Percentiles rank a stretch among this genome's conserved stretches.
phyloP scores from a whole-genome alignment of 306 rosid species.

The Medicago ruthenica region DNA sequence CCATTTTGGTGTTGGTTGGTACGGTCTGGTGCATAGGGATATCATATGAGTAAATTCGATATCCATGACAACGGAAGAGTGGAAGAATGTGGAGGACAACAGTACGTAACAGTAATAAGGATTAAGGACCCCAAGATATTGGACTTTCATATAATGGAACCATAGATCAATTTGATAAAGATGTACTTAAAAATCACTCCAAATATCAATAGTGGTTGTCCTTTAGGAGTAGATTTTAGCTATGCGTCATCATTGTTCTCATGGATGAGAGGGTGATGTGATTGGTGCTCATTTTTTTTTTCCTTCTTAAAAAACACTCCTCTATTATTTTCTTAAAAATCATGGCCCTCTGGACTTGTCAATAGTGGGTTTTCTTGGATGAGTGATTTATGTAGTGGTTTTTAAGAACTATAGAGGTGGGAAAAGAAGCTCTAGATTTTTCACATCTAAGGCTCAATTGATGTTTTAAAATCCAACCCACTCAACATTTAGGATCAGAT shows the following conservation, averaged over 20 bases:
- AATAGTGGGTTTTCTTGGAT: too few species aligned
- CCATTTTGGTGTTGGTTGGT: background rate
- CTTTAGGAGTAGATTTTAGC: background rate
- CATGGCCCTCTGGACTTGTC: too few species aligned
- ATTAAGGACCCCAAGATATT: background rate
- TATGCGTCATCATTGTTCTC: background rate
- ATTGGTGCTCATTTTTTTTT: background rate
- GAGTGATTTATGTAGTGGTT: too few species aligned
- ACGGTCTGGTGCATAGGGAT: background rate
- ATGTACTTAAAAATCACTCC: too few species aligned
- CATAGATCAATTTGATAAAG: background rate
- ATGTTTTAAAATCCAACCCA: background rate
- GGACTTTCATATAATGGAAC: background rate
- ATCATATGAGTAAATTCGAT: background rate
- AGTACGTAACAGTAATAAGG: background rate
- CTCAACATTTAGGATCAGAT: background rate
- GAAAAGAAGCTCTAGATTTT: background rate
- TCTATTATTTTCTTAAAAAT: too few species aligned
- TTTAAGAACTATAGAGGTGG: too few species aligned
- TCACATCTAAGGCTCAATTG: background rate
- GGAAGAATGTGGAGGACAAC: conserved; percentile 1
- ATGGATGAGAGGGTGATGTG: background rate
- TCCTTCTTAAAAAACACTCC: too few species aligned
- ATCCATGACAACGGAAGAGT: background rate
- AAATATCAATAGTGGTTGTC: background rate